Conservation (phyloP, 23 red algal species). For the Agarophyton chilense region DNA sequence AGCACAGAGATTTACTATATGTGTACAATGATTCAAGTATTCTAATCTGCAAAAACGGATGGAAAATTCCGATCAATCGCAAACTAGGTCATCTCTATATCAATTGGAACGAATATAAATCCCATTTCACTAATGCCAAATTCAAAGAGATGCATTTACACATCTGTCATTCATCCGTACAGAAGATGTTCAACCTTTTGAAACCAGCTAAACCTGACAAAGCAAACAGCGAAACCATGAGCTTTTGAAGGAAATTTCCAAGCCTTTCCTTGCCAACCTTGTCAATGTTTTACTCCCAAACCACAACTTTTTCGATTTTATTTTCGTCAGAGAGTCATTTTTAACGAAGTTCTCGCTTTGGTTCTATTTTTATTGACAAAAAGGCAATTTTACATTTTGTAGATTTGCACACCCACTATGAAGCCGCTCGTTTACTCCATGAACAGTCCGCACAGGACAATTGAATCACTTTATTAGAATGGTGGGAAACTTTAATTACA, state of each 20-base stretch:
- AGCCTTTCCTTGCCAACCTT: not conserved
- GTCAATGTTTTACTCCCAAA: constrained; percentile 24
- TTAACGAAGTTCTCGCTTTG: constrained; percentile 1
- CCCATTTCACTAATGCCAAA: not conserved
- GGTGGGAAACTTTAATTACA: constrained; percentile 16
- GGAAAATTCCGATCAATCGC: not conserved
- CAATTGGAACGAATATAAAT: not conserved
- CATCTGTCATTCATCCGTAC: constrained; percentile 17
- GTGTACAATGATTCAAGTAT: not conserved
- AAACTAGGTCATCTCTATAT: not conserved
- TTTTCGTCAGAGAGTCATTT: constrained; percentile 9
- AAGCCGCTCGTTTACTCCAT: not conserved
- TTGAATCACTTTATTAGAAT: constrained; percentile 46
- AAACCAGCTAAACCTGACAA: constrained; percentile 12
- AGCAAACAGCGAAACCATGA: not conserved
- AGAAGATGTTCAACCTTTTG: constrained; percentile 20
- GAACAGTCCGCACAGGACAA: not conserved
- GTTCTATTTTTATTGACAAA: constrained; percentile 29
- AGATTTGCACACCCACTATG: constrained; percentile 19
- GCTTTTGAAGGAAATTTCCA: not conserved
- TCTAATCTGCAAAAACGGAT: not conserved
- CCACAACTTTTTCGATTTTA: constrained; percentile 6
- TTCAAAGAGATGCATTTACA: not conserved
- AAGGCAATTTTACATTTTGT: constrained; percentile 48
- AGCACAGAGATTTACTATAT: not conserved